A percentile compares a stretch with the other conserved stretches of the same genome.
These are phyloP conservation scores for Narthecium ossifragum DNA, from an alignment of 106 monocot genomes.

Conservation along the genomic window DNA sequence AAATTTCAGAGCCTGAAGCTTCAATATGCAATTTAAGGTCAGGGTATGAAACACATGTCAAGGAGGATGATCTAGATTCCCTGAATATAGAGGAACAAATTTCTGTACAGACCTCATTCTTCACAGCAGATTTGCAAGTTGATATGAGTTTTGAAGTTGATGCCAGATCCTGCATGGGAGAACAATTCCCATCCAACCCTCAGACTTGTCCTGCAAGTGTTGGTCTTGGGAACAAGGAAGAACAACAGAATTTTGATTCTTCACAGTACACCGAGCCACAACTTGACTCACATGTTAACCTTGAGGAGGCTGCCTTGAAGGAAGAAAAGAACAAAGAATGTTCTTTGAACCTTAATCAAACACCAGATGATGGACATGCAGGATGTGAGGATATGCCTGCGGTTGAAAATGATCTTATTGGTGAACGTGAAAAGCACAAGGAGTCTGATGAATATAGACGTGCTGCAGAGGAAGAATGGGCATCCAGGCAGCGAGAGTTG, in stretches of 20 bases:
- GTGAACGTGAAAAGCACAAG: slow-evolving; percentile 78
- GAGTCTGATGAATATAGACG: slow-evolving; percentile 73
- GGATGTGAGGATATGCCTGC: not conserved
- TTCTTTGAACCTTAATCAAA: not conserved
- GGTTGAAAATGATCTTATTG: slow-evolving; percentile 29
- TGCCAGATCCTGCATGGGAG: slow-evolving; percentile 2
- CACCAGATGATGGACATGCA: not conserved
- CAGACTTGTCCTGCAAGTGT: not conserved
- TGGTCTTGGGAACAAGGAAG: slow-evolving; percentile 10
- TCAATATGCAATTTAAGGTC: not conserved
- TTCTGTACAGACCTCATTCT: not conserved
- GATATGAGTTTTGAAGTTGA: slow-evolving; percentile 1
- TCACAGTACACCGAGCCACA: not conserved
- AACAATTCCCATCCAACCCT: not conserved
- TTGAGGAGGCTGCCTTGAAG: not conserved
- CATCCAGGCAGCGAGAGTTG: slow-evolving; percentile 50
- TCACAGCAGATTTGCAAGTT: not conserved
- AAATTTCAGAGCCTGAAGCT: not conserved
- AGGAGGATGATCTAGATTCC: slow-evolving; percentile 4
- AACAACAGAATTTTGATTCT: slow-evolving; percentile 1
- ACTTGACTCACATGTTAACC: not conserved
- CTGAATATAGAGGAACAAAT: slow-evolving; percentile 8
- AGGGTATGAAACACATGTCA: not conserved
- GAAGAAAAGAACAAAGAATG: not conserved
- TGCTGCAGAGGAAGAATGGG: slow-evolving; percentile 89